Base-by-base conservation (phyloP, 169 alveolate species). In the Cryptosporidium ubiquitum region DNA sequence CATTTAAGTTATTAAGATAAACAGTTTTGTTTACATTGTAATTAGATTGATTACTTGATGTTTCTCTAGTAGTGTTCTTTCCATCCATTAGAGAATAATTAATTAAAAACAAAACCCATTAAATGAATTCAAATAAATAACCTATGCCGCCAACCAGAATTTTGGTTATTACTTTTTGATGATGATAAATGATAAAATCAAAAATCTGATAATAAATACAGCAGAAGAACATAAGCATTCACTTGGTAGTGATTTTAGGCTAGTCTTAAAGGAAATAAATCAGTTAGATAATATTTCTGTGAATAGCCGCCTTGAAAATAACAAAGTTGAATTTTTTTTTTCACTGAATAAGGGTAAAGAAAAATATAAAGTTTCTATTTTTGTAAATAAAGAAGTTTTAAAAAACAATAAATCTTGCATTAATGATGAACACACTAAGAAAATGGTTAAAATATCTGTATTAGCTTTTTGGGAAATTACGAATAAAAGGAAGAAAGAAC, bases 1-100 rank as follows among this genome's bases (percentile, higher is more conserved):
- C 89, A 40, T 79, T 79, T 29, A 79, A 64, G 33, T 79, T 79
- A 26, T 79, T 79, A 23, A 79, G 23, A 37, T 79, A 79, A 31
- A 79, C 40, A 1, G 89, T 79, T 26, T 31, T 49, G 5, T 55
- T 71, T 33, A 12, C 57, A 20, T 23, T 14, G 20, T 26, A 6
- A 55, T n/a, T 26, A 23, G 66, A 55, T 55, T 2, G 66, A 14
- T 7, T 23, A 7, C 16, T 55, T 26, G 5, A 1, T 0, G 20
- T 3, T 55, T 20, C 37, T 55, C 4, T 9, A 55, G 20, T 55
- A 55, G 1, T 2, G n/a, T 1, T 55, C 12, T 26, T 55, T 55
- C 35, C n/a, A 55, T 26, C 35, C 37, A 55, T 55, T 12, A 26
- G 29, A 20, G 16, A 55, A 55, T 23, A n/a, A 1, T 55, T n/a